Evolutionary conservation across 257 asterid species (phyloP).

Genomic region (Pogostemon cablin): DNA sequence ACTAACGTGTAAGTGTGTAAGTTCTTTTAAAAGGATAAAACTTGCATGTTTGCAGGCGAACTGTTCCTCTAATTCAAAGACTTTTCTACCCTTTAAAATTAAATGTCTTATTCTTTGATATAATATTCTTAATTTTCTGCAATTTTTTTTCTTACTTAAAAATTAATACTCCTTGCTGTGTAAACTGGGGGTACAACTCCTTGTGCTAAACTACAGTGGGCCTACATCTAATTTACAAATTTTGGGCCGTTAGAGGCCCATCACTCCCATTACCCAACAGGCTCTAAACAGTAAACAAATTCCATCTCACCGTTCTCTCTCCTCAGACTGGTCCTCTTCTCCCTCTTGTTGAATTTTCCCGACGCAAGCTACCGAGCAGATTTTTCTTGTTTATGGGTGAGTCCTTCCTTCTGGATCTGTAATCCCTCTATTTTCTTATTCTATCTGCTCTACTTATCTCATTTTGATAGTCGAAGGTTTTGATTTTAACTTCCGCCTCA

Average conservation of each 20-base stretch:
- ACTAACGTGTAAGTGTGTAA: too few species aligned
- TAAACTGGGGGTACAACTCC: too few species aligned
- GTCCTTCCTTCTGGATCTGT: constrained; percentile 15
- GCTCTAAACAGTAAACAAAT: constrained; percentile 3
- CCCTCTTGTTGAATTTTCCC: constrained; percentile 35
- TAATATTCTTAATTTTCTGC: too few species aligned
- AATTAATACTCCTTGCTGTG: too few species aligned
- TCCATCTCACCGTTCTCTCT: constrained; percentile 20
- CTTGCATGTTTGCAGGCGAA: too few species aligned
- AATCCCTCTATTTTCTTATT: neutral
- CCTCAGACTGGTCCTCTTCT: constrained; percentile 28
- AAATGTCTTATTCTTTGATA: too few species aligned
- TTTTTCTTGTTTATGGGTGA: constrained; percentile 24
- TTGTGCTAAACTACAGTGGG: neutral
- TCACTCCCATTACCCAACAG: neutral
- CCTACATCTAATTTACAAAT: neutral
- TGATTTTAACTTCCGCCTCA: constrained; percentile 15
- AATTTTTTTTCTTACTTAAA: too few species aligned
- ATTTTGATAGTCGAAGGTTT: neutral
- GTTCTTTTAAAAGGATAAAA: too few species aligned
- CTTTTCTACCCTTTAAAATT: too few species aligned
- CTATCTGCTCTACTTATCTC: neutral
- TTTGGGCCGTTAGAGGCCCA: constrained; percentile 25
- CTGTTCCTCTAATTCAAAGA: too few species aligned
- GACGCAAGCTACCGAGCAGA: constrained; percentile 15